Evolutionary conservation across 2,329 filamentous ascomycete genomes (phyloP), one percentile per base, ranked within the genome.

Genomic region (Colletotrichum tofieldiae): DNA sequence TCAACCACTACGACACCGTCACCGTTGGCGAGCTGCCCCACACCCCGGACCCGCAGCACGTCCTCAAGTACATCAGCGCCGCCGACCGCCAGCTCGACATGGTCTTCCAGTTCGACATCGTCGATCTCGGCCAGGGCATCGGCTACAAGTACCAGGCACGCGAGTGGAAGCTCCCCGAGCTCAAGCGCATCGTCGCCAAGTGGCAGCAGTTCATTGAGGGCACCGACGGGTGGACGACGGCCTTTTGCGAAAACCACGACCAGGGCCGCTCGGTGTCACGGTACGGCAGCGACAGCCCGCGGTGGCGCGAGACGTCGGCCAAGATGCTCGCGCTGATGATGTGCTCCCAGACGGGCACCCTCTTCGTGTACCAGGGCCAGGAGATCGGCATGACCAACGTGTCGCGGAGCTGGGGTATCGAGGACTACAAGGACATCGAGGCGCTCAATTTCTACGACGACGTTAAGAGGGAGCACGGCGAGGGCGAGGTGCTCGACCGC

Each of bases 11-110:
- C 78, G 87, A 89, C 67, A 88, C 90, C n/a, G 89, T 94, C 80
- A 93, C 91, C 0, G 91, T 94, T 0, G 92, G 92, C 60, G 92
- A 94, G 80, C 87, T 93, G 35, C 90, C 91, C 0, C 82, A 88
- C 75, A 92, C 91, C 0, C 90, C 88, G 0, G 87, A 92, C 67
- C 84, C 87, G 37, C 79, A 81, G 4, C 84, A 88, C 47, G 90
- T 93, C 1, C 80, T 93, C 9, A 78, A 84, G 23, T 93, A 92
- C 74, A 89, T 93, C 18, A 86, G 87, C 3, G 86, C 88, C 0
- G 81, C 85, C 37, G 87, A 89, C 67, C 86, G 86, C 71, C 88
- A 93, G 79, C 81, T 93, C 60, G 88, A 90, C 77, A 93, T 93
- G 92, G 89, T 93, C 1, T 93, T 93, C 79, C 89, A 91, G 75